These are phyloP conservation scores for Oidiodendron maius DNA, from an alignment of 495 filamentous ascomycete genomes.

Conservation along the genomic window DNA sequence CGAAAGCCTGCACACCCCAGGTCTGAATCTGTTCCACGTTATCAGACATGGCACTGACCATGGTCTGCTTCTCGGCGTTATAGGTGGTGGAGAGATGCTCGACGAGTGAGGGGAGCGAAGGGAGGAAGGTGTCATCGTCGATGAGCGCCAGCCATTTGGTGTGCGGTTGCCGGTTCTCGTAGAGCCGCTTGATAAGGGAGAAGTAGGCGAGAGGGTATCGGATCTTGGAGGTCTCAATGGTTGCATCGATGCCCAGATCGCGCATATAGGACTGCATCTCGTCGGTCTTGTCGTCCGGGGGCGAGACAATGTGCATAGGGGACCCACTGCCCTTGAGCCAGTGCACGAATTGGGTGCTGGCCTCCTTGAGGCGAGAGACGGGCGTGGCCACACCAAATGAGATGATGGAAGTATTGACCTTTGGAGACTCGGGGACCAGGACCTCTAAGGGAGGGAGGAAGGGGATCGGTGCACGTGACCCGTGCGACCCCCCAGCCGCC, in stretches of 20 bases:
- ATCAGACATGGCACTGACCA: slow-evolving; percentile 61
- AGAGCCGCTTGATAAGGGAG: slow-evolving; percentile 51
- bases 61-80: slow-evolving; percentile 45
- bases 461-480: not conserved
- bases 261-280: slow-evolving; percentile 25
- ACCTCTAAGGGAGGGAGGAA: slow-evolving; percentile 4
- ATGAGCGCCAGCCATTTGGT: slow-evolving; percentile 60
- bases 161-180: slow-evolving; percentile 42
- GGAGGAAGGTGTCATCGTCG: slow-evolving; percentile 73
- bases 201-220: slow-evolving; percentile 60
- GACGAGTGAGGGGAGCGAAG: slow-evolving; percentile 52
- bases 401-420: slow-evolving; percentile 21
- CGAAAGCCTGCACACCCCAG: slow-evolving; percentile 62
- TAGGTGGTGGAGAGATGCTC: slow-evolving; percentile 36
- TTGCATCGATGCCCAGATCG: slow-evolving; percentile 45
- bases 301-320: slow-evolving; percentile 48
- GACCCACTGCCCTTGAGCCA: slow-evolving; percentile 54
- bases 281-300: slow-evolving; percentile 37
- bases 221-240: slow-evolving; percentile 46
- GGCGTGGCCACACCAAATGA: slow-evolving; percentile 56
- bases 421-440: slow-evolving; percentile 5
- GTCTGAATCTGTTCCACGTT: slow-evolving; percentile 50
- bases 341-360: slow-evolving; percentile 49
- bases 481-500: too few relatives aligned
- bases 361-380: slow-evolving; percentile 41